Evolutionary conservation across 2,329 filamentous ascomycete species (phyloP), one percentile per base, ranked within the genome.

Genomic region (Botrytis fabae): DNA sequence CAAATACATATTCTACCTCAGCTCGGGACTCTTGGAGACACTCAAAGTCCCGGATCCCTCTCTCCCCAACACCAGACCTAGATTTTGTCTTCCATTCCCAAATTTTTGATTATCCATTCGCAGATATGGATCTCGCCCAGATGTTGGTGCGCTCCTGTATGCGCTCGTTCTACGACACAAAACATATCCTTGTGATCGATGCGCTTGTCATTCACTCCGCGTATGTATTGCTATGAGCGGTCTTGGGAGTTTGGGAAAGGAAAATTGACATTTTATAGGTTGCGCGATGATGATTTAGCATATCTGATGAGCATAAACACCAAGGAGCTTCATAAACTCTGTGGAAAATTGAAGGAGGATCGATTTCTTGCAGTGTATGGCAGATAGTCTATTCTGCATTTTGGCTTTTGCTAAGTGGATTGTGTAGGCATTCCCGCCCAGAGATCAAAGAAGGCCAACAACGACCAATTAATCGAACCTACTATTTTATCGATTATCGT

Each of bases 401-500:
- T 69, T 63, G 70, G 66, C 25, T 63, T 62, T 40, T 70, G 71
- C 68, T 73, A 71, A 73, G 40, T 71, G 60, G 22, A 66, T 71
- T 71, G 28, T 73, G 72, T 80, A 93, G 88, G 79, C 91, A 91
- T 81, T 90, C 91, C 46, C 91, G 94, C 74, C 89, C 91, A 68
- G 94, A 97, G 81, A 85, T 92, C 72, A 91, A 91, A 77, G 92
- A 95, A 80, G 93, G 93, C 69, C 93, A 94, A 74, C 91, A 92
- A 73, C 91, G 94, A 70, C 92, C 93, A 8, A 91, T 92, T 77
- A 94, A 92, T 80, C 90, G 93, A 79, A 97, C 95, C 75, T 99
- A 97, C 86, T 99, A 97, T 85, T 99, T 93, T 83, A 95, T 99
- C 81, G 95, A 98, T 81, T 97, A 97, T 80, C 93, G 96, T 74